phyloP scores from a whole-genome alignment of 768 basidiomycete species.

The Leucosporidium yakuticum region DNA sequence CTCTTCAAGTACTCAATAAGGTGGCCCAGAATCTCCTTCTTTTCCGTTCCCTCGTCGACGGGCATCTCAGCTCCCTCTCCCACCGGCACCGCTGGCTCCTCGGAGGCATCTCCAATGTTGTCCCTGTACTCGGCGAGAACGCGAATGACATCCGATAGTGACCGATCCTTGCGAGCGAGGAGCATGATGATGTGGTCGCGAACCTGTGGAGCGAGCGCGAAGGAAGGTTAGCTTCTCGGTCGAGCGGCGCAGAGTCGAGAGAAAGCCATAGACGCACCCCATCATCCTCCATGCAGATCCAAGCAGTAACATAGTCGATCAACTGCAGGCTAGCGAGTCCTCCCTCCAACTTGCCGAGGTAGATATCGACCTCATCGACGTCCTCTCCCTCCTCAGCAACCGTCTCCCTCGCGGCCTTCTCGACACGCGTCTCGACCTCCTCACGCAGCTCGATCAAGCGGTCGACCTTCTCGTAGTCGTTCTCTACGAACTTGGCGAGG shows the following conservation, averaged over 20 bases:
- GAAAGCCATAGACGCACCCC: conserved; percentile 58
- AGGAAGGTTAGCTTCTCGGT: neutral
- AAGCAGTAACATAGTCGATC: conserved; percentile 87
- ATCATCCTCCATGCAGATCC: conserved; percentile 97
- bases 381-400: conserved; percentile 52
- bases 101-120: conserved; percentile 59
- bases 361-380: conserved; percentile 65
- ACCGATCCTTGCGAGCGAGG: conserved; percentile 65
- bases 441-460: conserved; percentile 84
- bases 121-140: conserved; percentile 66
- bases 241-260: neutral
- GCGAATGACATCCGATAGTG: conserved; percentile 62
- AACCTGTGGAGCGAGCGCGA: conserved; percentile 52
- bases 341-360: conserved; percentile 77
- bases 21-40: conserved; percentile 41
- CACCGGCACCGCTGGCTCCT: conserved; percentile 38
- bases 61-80: conserved; percentile 41
- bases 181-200: conserved; percentile 68
- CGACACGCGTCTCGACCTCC: conserved; percentile 53
- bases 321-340: conserved; percentile 85
- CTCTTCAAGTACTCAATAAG: conserved; percentile 37
- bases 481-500: conserved; percentile 88
- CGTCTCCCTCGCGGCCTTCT: conserved; percentile 58
- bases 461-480: conserved; percentile 87
- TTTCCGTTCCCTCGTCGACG: conserved; percentile 58